Conservation (phyloP, 2,329 filamentous ascomycete species). For the Penicillium crustosum region DNA sequence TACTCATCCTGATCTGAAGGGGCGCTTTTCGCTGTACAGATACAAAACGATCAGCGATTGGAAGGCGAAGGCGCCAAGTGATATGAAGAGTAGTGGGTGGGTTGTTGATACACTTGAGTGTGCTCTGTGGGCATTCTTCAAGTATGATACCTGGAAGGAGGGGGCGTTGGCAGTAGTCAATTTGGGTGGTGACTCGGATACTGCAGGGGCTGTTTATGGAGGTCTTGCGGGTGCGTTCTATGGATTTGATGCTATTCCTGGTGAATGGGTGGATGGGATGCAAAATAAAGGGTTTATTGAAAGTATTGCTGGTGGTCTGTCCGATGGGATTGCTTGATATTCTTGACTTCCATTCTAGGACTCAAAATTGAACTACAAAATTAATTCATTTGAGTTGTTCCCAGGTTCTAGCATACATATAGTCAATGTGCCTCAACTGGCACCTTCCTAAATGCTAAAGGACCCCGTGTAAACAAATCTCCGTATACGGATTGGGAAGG, state of each 20-base stretch:
- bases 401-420: not conserved
- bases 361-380: not conserved
- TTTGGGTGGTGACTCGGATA: conserved; percentile 47
- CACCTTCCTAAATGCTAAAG: not conserved
- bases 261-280: conserved; percentile 32
- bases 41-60: conserved; percentile 28
- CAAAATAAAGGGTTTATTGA: conserved; percentile 25
- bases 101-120: conserved; percentile 46
- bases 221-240: conserved; percentile 46
- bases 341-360: not conserved
- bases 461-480: not conserved
- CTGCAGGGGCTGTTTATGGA: conserved; percentile 47
- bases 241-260: conserved; percentile 36
- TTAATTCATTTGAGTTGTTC: not conserved
- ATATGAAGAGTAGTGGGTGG: conserved; percentile 42
- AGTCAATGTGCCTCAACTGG: too few species aligned
- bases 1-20: conserved; percentile 10
- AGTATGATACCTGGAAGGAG: conserved; percentile 36
- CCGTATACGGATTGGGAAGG: not conserved
- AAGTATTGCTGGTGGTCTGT: conserved; percentile 7
- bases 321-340: not conserved
- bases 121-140: conserved; percentile 47
- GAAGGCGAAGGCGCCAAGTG: conserved; percentile 16
- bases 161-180: conserved; percentile 45
- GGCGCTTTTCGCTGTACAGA: conserved; percentile 13